phyloP scores from a whole-genome alignment of 140 eudicot species.

The Flaveria floridana region DNA sequence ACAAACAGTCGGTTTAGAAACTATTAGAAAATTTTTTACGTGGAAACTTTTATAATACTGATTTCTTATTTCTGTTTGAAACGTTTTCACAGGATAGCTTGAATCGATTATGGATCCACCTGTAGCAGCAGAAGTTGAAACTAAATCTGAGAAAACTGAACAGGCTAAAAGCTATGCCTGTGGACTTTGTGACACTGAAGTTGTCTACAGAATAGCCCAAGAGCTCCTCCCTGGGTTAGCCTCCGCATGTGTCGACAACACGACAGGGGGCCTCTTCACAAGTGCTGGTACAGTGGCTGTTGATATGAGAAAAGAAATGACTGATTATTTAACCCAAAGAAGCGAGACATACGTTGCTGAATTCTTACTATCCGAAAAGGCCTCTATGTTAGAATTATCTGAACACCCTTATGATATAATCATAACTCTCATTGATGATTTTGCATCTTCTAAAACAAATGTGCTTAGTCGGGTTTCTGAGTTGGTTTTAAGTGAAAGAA shows the following conservation, averaged over 20 bases:
- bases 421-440: constrained; percentile 66
- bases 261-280: constrained; percentile 74
- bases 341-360: constrained; percentile 89
- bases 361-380: constrained; percentile 55
- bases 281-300: constrained; percentile 80
- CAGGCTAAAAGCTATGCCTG: constrained; percentile 53
- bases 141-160: constrained; percentile 51
- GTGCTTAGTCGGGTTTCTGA: constrained; percentile 72
- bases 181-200: constrained; percentile 69
- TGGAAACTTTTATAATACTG: not conserved
- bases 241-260: constrained; percentile 86
- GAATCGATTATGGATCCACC: constrained; percentile 61
- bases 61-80: constrained; percentile 10
- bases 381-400: constrained; percentile 44
- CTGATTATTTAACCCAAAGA: constrained; percentile 55
- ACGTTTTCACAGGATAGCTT: constrained; percentile 18
- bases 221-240: constrained; percentile 86
- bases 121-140: constrained; percentile 39
- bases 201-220: constrained; percentile 71
- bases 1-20: no score
- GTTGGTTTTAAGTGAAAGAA: constrained; percentile 69
- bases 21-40: not conserved
- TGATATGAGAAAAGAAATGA: constrained; percentile 74
- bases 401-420: constrained; percentile 76
- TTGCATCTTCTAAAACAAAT: constrained; percentile 52